Conservation (phyloP, 345 rosid species). For the Eutrema heterophyllum region DNA sequence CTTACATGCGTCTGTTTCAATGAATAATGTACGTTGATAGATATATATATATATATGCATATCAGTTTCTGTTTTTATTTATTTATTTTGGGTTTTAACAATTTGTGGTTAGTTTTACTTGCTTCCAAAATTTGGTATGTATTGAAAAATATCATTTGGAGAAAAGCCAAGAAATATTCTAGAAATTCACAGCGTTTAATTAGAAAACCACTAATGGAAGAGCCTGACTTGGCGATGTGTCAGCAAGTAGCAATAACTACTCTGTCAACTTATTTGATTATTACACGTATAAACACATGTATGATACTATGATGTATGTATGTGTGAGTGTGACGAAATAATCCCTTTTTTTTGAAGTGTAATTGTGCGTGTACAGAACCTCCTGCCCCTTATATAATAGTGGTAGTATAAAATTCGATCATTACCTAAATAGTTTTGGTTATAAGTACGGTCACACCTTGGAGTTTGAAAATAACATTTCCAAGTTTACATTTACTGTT, state of each 20-base stretch:
- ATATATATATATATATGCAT: neutral
- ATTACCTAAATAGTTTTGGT: conserved; percentile 5
- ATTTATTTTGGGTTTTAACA: neutral
- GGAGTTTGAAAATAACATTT: neutral
- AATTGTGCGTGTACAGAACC: neutral
- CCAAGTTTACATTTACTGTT: neutral
- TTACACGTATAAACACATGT: neutral
- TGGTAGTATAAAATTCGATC: neutral
- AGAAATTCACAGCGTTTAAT: neutral
- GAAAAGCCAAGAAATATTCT: neutral
- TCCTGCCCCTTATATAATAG: neutral
- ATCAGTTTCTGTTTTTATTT: neutral
- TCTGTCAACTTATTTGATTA: neutral
- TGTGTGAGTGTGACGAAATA: neutral
- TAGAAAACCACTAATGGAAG: neutral
- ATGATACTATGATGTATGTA: neutral
- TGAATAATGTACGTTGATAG: too few species aligned
- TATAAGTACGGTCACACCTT: conserved; percentile 33
- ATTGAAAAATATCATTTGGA: neutral
- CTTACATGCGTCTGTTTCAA: neutral
- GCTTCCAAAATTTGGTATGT: neutral
- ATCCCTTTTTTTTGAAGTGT: neutral
- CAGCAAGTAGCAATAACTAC: neutral
- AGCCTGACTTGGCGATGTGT: conserved; percentile 16
- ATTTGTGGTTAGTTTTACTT: neutral